These are phyloP conservation scores for Fomitopsis schrenkii DNA, from an alignment of 1,284 basidiomycete species.

Conservation along the genomic window DNA sequence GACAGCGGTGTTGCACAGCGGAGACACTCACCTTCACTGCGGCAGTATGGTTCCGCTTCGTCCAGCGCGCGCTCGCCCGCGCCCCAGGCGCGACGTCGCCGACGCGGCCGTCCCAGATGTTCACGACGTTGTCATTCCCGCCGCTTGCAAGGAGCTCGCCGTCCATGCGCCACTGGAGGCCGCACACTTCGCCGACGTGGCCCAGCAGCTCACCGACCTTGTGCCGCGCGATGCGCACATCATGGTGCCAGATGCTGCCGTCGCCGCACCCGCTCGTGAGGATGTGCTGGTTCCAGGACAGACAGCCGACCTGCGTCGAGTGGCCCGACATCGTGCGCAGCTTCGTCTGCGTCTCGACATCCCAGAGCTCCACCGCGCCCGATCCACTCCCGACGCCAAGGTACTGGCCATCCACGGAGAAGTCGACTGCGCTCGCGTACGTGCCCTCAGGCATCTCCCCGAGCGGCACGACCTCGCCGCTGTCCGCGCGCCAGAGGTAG, in stretches of 20 bases:
- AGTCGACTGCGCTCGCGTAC: constrained; percentile 79
- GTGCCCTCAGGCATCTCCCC: constrained; percentile 70
- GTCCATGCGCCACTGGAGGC: constrained; percentile 77
- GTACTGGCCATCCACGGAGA: constrained; percentile 85
- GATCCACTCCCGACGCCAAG: constrained; percentile 84
- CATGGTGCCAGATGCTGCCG: constrained; percentile 92
- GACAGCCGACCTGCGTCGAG: constrained; percentile 72
- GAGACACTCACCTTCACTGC: constrained; percentile 75
- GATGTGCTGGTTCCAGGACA: constrained; percentile 86
- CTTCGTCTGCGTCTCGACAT: constrained; percentile 77
- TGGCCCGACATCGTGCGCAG: constrained; percentile 88
- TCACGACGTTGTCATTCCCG: constrained; percentile 95
- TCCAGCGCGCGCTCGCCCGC: constrained; percentile 78
- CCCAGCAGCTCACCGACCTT: constrained; percentile 88
- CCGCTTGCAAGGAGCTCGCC: constrained; percentile 91
- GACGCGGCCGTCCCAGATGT: constrained; percentile 89
- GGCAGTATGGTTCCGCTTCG: constrained; percentile 90
- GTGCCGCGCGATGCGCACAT: constrained; percentile 83
- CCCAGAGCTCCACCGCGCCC: constrained; percentile 96
- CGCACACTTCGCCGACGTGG: constrained; percentile 89
- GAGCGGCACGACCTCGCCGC: constrained; percentile 78
- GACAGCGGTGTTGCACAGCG: background rate
- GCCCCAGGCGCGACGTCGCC: constrained; percentile 60
- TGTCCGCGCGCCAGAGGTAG: constrained; percentile 94
- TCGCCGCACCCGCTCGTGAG: constrained; percentile 87